Base-by-base conservation (phyloP, 805 yeast species). In the Tetrapisispora taiwanensis region DNA sequence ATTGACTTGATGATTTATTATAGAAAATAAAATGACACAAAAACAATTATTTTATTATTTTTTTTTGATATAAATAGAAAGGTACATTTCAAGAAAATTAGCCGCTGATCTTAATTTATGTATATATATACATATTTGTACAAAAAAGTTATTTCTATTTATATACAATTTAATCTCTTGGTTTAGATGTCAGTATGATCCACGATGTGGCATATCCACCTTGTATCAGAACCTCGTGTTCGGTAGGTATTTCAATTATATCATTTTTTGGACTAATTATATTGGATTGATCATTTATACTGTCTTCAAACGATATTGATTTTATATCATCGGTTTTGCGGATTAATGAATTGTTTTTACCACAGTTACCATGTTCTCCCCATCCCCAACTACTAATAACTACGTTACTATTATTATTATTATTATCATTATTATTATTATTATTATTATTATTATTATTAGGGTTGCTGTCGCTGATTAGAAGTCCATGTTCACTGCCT, bases 331-430 rank as follows among this genome's bases (percentile, higher is more conserved):
- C 15, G 18, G 24, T 22, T 14, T 3, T 3, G 19, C n/a, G 4
- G 30, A 24, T 14, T 28, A n/a, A 24, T 13, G 27, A 13, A n/a
- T 18, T 37, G 40, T 5, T 9, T 31, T 10, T 31, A 15, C 95
- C 95, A 64, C 97, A 90, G 58, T 90, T 90, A 0, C 98, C 98
- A 62, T 90, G 98, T 56, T 92, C 97, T 13, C 96, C 97, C 98
- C 98, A 90, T 0, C 98, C 98, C 97, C 97, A 92, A 2, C 89
- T 73, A 44, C 56, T 66, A 0, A 88, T 80, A 8, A 45, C n/a
- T 10, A 5, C 41, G 33, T 61, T 52, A 32, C 36, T 46, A 2
- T 22, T 22, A 22, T 5, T 6, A 22, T 22, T 22, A 8, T 8
- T 22, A 8, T 22, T 8, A 8, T 8, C 8, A 6, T 22, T 5